Base-by-base conservation (phyloP, 2,329 filamentous ascomycete genomes). In the Microdochium nivale region DNA sequence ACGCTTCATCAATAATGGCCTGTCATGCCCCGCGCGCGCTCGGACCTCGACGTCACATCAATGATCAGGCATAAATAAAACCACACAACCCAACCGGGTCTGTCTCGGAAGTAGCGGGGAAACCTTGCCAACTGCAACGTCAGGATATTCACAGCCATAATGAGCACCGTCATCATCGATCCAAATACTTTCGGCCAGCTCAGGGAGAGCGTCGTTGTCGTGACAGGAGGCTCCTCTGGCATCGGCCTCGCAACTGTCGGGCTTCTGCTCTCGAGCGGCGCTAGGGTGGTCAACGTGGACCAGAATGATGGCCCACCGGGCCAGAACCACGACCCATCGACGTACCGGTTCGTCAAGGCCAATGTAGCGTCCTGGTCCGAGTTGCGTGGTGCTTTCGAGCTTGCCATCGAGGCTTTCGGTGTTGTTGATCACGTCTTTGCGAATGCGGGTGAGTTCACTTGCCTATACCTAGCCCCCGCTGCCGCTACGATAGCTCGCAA, bases 401-500 rank as follows among this genome's bases (percentile, higher is more conserved):
- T 69, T 51, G 65, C 77, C 2, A 71, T 73, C 52, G 64, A 71
- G 11, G 83, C 88, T 50, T 79, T 87, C 55, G 87, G 90, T 60
- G 86, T 88, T 55, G 79, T 92, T 54, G 87, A 88, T 44, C 80
- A 87, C 62, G 88, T 88, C 7, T 90, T 90, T 60, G 82, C 86
- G 50, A 84, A 84, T 56, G 81, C 81, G 21, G 40, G 40, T 44
- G 19, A 21, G 40, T 44, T 5, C 19, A 3, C 9, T 44, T 7
- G 14, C 7, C 16, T 16, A 40, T 30, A 11, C 5, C 11, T 30
- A 11, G 11, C 27, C n/a, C n/a, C 32, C 16, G 32, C 9, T 16
- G 32, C 16, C 32, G 9, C 16, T 9, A 33, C 32, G 16, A 33
- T 9, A 33, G 35, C 14, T 40, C 7, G 13, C 7, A 4, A 16